Evolutionary conservation across 1,284 basidiomycete species (phyloP).

Genomic region (Ustilago hordei): DNA sequence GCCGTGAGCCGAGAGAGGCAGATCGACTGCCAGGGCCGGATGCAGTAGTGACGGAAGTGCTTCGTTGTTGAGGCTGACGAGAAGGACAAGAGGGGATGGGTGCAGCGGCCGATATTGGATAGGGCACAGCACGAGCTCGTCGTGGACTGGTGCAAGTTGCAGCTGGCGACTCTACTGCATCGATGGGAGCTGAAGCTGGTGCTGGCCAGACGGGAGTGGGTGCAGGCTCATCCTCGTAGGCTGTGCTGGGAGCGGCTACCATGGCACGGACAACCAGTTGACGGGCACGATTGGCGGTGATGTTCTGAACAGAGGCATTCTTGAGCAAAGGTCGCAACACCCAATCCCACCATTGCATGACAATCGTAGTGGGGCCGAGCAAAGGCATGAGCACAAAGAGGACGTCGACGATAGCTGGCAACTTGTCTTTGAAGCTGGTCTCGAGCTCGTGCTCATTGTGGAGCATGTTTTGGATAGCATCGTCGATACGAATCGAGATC

Average conservation of each 20-base stretch:
- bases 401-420: constrained; percentile 50
- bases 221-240: constrained; percentile 59
- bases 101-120: constrained; percentile 43
- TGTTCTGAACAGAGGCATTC: constrained; percentile 38
- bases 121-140: constrained; percentile 49
- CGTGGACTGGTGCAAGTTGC: constrained; percentile 18
- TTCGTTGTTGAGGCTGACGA: constrained; percentile 27
- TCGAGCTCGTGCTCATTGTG: constrained; percentile 51
- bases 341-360: constrained; percentile 65
- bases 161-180: constrained; percentile 7
- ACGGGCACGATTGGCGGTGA: constrained; percentile 49
- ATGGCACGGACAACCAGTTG: constrained; percentile 59
- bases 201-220: constrained; percentile 50
- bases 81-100: constrained; percentile 33
- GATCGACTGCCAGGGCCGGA: constrained; percentile 33
- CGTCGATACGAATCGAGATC: constrained; percentile 49
- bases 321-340: constrained; percentile 62
- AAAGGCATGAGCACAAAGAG: constrained; percentile 52
- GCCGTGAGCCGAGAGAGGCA: constrained; percentile 26
- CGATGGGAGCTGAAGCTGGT: constrained; percentile 1
- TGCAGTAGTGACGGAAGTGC: constrained; percentile 12
- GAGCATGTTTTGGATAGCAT: constrained; percentile 42
- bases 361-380: constrained; percentile 46
- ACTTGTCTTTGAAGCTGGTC: constrained; percentile 34
- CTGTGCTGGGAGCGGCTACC: constrained; percentile 44